Conservation (phyloP, 2,329 filamentous ascomycete genomes). For the Sporothrix mexicana region DNA sequence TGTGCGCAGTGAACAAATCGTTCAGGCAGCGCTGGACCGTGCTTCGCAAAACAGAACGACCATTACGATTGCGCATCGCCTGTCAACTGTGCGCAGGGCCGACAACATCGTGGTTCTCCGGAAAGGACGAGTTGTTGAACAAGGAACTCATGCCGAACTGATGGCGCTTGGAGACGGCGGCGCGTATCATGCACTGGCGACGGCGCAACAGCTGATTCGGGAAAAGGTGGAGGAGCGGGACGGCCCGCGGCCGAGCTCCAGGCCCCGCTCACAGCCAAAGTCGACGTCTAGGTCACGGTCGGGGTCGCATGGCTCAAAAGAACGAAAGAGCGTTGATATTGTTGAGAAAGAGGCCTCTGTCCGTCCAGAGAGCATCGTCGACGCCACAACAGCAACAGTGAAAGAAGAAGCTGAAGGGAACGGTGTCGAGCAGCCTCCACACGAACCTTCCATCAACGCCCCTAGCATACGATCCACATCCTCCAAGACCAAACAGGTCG, state of each 20-base stretch:
- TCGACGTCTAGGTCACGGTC: not conserved
- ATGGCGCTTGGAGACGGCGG: slow-evolving; percentile 63
- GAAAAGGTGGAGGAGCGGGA: slow-evolving; percentile 5
- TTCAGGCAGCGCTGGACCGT: slow-evolving; percentile 43
- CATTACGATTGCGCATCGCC: slow-evolving; percentile 53
- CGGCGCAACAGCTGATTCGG: slow-evolving; percentile 62
- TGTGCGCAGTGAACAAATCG: slow-evolving; percentile 45
- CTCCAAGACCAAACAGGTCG: slow-evolving; percentile 36
- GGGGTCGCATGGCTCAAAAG: slow-evolving; percentile 40
- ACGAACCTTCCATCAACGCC: not conserved
- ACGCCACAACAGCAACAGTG: not conserved
- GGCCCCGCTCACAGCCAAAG: not conserved
- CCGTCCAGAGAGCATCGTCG: slow-evolving; percentile 8
- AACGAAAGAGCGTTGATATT: slow-evolving; percentile 50
- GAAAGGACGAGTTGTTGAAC: slow-evolving; percentile 72
- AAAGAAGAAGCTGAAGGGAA: not conserved
- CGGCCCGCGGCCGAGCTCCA: not conserved
- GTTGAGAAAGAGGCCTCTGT: slow-evolving; percentile 36
- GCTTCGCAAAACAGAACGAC: slow-evolving; percentile 42
- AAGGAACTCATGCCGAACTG: slow-evolving; percentile 76
- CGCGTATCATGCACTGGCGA: slow-evolving; percentile 71
- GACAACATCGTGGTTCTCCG: slow-evolving; percentile 79
- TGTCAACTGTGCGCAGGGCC: slow-evolving; percentile 75
- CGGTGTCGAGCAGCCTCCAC: not conserved
- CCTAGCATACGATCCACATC: not conserved